Evolutionary conservation across 352 stramenopile species (phyloP), one percentile per base, ranked within the genome.

Genomic region (Pythium myriotylum): DNA sequence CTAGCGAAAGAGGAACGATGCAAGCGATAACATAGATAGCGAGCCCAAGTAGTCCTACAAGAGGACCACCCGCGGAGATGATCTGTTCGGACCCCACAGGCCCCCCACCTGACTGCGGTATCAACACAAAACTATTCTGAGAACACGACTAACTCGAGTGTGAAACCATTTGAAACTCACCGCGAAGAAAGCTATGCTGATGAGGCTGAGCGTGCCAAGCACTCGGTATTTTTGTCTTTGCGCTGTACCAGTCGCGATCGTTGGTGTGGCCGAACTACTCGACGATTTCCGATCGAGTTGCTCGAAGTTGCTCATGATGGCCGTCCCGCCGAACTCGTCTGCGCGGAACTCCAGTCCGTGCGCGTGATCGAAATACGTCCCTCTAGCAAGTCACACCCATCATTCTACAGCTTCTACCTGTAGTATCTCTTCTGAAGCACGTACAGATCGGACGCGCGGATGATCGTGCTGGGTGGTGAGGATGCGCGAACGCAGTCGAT

Each of bases 31-130:
- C 81, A 66, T 90, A 92, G 49, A 88, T 62, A 13, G 79, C 32
- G n/a, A 86, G 70, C 2, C 77, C 76, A n/a, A 88, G 20, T 33
- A 92, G 82, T 19, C 83, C 83, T 8, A 88, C 60, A 29, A 92
- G 71, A 12, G 81, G 83, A 0, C 81, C 81, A 19, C 81, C 42
- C 5, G 37, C 17, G 17, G 37, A 66, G 0, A 70, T 41, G 17
- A 76, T 50, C 52, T 77, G 22, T 3, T 84, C 80, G 27, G 84
- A 79, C 17, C 67, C 73, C 22, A 97, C 37, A 17, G 37, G 37
- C 3, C 37, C 37, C 7, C 37, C 37, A 35, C 29, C 29, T 35
- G 29, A 35, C 29, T 35, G 29, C 29, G 10, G 29, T 10, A 35
- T 10, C 29, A 10, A 5, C 29, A 35, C 29, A 35, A 35, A 10